Evolutionary conservation across 1,284 basidiomycete genomes (phyloP), one percentile per base, ranked within the genome.

Genomic region (Ceratobasidium sp.): DNA sequence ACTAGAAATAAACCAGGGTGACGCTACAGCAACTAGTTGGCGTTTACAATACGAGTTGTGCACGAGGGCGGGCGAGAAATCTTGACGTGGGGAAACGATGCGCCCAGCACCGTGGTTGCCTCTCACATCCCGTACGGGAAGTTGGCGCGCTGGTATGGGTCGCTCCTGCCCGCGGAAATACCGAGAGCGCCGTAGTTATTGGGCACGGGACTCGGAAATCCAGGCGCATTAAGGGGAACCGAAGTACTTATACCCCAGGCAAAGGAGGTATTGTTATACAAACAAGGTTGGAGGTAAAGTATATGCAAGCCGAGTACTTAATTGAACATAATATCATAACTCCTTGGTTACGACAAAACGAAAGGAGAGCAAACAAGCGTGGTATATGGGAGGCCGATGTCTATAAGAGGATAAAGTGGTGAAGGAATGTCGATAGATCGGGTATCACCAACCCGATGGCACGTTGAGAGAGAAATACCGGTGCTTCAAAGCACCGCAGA

Each of bases 401-500:
- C 73, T 76, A 76, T 23, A 23, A 30, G 23, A 55, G 23, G n/a
- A n/a, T n/a, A 55, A 44, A 41, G 46, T 41, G 57, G 30, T 2
- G 27, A 62, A 73, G 27, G 73, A 76, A 12, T 14, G 57, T 59
- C 54, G 52, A 62, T 66, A 33, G 79, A n/a, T n/a, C n/a, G n/a
- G n/a, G n/a, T n/a, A n/a, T n/a, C n/a, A n/a, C n/a, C n/a, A n/a
- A n/a, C n/a, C 80, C 4, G 57, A 59, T 12, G 79, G 77, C 38
- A 80, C 78, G 4, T 20, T 69, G 33, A 78, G 65, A 46, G 78
- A 55, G 46, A 97, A 95, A 85, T 96, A 98, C 5, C 93, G 93
- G 83, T 98, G 96, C 77, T 90, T 89, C 77, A 98, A 89, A 30
- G 97, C 97, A 60, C 96, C 92, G 82, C 91, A 89, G 60, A 98